Base-by-base conservation (phyloP, 139 green algal species). In the Chlamydomonas sphaeroides region DNA sequence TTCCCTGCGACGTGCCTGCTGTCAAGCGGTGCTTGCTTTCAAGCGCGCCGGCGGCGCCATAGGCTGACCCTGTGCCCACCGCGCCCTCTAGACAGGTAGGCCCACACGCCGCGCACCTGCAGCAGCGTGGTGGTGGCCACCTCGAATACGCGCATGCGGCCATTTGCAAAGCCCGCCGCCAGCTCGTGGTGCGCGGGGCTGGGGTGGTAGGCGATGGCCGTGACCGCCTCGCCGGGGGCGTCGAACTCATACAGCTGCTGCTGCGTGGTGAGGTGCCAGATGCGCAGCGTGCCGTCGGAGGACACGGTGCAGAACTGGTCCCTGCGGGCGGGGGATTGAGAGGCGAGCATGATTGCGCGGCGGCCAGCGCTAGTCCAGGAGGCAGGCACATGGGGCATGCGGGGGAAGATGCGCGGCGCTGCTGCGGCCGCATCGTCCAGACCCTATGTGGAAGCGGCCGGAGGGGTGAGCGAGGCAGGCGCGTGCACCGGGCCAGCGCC, bases 231-330 rank as follows among this genome's bases (percentile, higher is more conserved):
- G 17, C 88, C 88, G 2, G 91, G 87, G 0, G 89, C 88, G 21
- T 87, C 83, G 57, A 97, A 95, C 86, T 97, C 91, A 30, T 91
- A 92, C 59, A 92, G 85, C 88, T 93, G 90, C 62, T 85, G 72
- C 73, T 93, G 79, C 8, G 79, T 89, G 65, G 68, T 68, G 21
- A 87, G 33, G 71, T 94, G 85, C 94, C 93, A 96, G n/a, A 94
- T 87, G 35, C 93, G 87, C 30, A 95, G 89, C 5, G 90, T 94
- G 68, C 91, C 90, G 68, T 97, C 94, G 6, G 74, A 77, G 17
- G 90, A 94, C 1, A 85, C 89, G 2, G 92, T 95, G 49, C 65
- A 85, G 63, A 91, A 94, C 74, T 93, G 78, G 10, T 84, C 67
- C 74, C 86, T 91, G 84, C 21, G 85, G 38, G 39, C 35, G n/a